A percentile compares a stretch with the other conserved stretches of the same genome.
phyloP scores from a whole-genome alignment of 306 rosid genomes.

The apple (Malus domestica) region DNA sequence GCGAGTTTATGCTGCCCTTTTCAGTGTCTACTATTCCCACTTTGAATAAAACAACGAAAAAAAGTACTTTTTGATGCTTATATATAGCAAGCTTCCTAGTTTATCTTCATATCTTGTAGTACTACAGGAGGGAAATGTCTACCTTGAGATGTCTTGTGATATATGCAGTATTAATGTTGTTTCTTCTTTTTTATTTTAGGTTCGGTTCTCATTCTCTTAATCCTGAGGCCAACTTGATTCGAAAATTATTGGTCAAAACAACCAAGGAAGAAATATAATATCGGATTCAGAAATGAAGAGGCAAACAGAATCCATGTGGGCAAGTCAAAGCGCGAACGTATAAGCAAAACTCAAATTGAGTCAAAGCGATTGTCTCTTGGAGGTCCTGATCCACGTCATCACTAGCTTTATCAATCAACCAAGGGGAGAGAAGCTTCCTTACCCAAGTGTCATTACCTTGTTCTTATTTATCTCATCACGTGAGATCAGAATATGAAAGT shows the following conservation, averaged over 20 bases:
- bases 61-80: no score
- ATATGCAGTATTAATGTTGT: background rate
- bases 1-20: no score
- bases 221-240: background rate
- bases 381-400: background rate
- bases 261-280: background rate
- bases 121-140: background rate
- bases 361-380: background rate
- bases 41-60: no score
- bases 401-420: background rate
- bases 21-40: no score
- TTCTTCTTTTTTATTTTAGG: background rate
- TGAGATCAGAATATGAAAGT: background rate
- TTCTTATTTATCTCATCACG: background rate
- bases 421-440: background rate
- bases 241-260: background rate
- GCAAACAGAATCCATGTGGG: background rate
- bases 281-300: background rate
- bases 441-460: background rate
- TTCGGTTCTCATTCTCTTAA: background rate
- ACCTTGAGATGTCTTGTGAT: background rate
- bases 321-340: background rate
- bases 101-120: no score
- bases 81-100: no score
- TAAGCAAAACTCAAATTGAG: background rate